Conservation (phyloP, 305 asterid species). For the Rubia peregrina region DNA sequence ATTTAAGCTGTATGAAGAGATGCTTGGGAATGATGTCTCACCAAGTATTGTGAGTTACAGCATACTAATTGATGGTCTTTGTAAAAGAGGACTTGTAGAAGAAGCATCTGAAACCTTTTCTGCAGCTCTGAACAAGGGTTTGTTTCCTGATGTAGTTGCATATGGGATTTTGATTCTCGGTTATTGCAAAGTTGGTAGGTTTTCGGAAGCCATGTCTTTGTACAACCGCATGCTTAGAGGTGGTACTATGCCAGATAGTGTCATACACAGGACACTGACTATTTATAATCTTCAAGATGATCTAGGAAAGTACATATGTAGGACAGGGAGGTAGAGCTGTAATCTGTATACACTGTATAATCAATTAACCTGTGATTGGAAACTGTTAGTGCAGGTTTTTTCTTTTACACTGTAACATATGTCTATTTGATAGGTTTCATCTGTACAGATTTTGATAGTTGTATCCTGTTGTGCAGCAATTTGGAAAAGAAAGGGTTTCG, state of each 20-base stretch:
- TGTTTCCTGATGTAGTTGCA: constrained; percentile 30
- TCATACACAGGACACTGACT: constrained; percentile 22
- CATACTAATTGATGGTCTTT: constrained; percentile 39
- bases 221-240: constrained; percentile 28
- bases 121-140: constrained; percentile 24
- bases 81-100: constrained; percentile 32
- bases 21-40: constrained; percentile 30
- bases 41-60: constrained; percentile 40
- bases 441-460: neutral
- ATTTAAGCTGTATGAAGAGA: constrained; percentile 28
- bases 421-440: neutral
- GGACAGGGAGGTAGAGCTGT: constrained; percentile 5
- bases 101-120: constrained; percentile 25
- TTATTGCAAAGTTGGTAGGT: constrained; percentile 30
- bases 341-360: neutral
- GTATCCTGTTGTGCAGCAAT: neutral
- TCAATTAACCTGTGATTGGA: neutral
- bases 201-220: constrained; percentile 28
- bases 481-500: neutral
- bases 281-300: constrained; percentile 18
- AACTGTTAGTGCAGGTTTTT: neutral
- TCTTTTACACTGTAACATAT: neutral
- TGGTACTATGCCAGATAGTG: constrained; percentile 30
- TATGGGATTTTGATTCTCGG: constrained; percentile 35
- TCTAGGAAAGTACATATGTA: neutral